Evolutionary conservation across 257 asterid genomes (phyloP), one percentile per base, ranked within the genome.

Genomic region (Solanum chmielewskii): DNA sequence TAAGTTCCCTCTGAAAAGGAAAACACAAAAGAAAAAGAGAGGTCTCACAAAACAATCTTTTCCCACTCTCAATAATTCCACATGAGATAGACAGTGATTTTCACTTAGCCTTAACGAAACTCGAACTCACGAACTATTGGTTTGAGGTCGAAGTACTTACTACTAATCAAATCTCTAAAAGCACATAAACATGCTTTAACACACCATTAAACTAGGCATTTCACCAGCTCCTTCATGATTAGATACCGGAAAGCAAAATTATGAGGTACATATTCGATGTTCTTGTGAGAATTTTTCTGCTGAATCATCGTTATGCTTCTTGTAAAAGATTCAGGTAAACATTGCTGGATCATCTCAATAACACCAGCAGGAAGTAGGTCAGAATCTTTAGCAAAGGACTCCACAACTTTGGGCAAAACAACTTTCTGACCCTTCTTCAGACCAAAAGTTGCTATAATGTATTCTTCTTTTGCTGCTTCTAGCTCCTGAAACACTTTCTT

Each of bases 401-500:
- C 98, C 0, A 96, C 89, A 0, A 93, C 89, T 90, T 97, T 97
- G 0, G 98, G 99, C 13, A 97, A 88, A 10, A 94, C 88, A 91
- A 97, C 93, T 87, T 95, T 97, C 86, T 91, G 91, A 83, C 94
- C 98, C 89, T 91, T 96, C 18, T 93, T 91, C 14, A 94, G 88
- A 1, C 98, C 98, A 83, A 97, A 94, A 2, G 99, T 94, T 52
- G 99, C 99, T 42, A 99, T 92, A 9, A 96, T 93, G 86, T 94
- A 97, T 47, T 96, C 99, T 73, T 95, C 98, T 90, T 96, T 96
- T 16, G 98, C 99, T 25, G 93, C 94, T 92, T 96, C 98, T 73
- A 97, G 92, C 70, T 96, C 98, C 90, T 93, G 98, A 83, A 91
- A 68, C 47, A 96, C 91, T 88, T 93, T 91, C 77, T 93, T 94